phyloP scores from a whole-genome alignment of 352 stramenopile genomes.

The Thalassiosira livingstoniorum region DNA sequence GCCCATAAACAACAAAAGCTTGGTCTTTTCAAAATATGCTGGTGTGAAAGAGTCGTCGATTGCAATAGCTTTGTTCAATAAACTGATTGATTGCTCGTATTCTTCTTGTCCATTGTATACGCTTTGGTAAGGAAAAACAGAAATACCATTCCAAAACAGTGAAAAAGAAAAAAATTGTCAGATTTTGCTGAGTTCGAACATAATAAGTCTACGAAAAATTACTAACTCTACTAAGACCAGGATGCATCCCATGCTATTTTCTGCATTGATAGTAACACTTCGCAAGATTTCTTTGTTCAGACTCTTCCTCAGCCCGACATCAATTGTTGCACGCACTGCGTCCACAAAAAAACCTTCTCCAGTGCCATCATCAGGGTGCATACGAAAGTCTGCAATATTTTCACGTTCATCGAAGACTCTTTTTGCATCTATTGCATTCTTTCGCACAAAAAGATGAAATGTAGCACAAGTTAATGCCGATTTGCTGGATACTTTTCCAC shows the following conservation, averaged over 20 bases:
- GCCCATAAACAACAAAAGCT: not conserved
- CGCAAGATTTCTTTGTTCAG: not conserved
- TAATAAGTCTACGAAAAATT: not conserved
- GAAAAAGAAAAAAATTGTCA: not conserved
- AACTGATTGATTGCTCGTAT: not conserved
- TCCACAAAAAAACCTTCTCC: not conserved
- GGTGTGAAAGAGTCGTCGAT: not conserved
- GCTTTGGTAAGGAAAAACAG: not conserved
- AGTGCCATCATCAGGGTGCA: not conserved
- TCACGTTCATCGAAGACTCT: not conserved
- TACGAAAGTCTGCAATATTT: not conserved
- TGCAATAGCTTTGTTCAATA: conserved; percentile 3
- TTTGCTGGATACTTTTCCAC: not conserved
- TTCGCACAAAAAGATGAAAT: conserved; percentile 4
- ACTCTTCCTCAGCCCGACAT: not conserved
- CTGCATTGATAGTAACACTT: not conserved
- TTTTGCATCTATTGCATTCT: not conserved
- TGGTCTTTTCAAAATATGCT: conserved; percentile 9
- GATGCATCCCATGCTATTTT: not conserved
- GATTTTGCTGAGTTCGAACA: not conserved
- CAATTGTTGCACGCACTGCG: not conserved
- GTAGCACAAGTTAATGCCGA: not conserved
- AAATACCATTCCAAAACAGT: too few species aligned
- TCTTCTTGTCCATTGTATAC: not conserved
- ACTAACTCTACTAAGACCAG: not conserved